Conservation (phyloP, 768 basidiomycete species). For the Tylopilus sp. region DNA sequence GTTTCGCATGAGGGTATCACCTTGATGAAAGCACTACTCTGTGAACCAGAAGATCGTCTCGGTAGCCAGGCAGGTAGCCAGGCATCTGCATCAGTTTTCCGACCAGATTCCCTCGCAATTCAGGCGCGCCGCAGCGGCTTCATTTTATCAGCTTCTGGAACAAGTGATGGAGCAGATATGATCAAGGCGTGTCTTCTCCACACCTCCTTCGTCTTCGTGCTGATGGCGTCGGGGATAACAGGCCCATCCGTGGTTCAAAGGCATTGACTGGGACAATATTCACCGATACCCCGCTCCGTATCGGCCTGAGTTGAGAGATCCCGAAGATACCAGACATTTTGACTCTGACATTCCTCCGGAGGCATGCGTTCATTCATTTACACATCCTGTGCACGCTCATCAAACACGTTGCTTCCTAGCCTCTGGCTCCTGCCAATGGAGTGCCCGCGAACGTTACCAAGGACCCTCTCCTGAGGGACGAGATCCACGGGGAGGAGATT, state of each 20-base stretch:
- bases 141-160: conserved; percentile 47
- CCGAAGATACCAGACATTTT: conserved; percentile 92
- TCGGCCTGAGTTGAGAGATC: conserved; percentile 74
- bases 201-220: conserved; percentile 11
- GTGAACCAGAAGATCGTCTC: conserved; percentile 93
- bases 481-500: conserved; percentile 80
- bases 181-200: conserved; percentile 64
- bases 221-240: conserved; percentile 31
- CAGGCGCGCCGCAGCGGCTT: conserved; percentile 76
- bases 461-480: conserved; percentile 85
- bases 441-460: conserved; percentile 79
- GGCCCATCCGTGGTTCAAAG: conserved; percentile 88
- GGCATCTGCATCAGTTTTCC: conserved; percentile 58
- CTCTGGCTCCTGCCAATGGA: conserved; percentile 86
- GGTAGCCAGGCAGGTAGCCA: conserved; percentile 80
- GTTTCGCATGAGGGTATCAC: conserved; percentile 86
- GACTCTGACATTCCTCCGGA: conserved; percentile 92
- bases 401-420: conserved; percentile 47
- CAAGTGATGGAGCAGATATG: conserved; percentile 80
- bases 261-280: conserved; percentile 87
- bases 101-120: conserved; percentile 75
- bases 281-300: conserved; percentile 85
- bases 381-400: conserved; percentile 22
- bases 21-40: conserved; percentile 85
- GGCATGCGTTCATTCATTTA: conserved; percentile 46